Conservation (phyloP, 345 rosid species). For the Gossypium raimondii region DNA sequence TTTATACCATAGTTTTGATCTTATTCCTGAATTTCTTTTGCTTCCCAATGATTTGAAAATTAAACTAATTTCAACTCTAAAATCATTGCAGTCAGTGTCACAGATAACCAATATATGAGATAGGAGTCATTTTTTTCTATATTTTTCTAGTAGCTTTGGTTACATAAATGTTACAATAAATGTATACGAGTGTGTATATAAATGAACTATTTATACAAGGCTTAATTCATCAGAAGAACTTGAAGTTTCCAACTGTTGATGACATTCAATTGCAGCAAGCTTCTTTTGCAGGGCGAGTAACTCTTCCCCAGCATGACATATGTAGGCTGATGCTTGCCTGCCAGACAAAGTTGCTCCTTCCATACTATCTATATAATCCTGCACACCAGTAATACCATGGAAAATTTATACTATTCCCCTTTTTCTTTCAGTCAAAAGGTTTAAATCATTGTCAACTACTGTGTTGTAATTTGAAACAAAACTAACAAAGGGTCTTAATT, state of each 20-base stretch:
- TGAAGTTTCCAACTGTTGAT: constrained; percentile 16
- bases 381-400: constrained; percentile 13
- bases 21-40: too few species aligned
- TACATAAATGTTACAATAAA: background rate
- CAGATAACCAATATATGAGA: background rate
- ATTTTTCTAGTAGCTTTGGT: background rate
- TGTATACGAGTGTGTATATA: background rate
- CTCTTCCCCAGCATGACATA: constrained; percentile 82
- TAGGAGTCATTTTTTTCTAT: background rate
- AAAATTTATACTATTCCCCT: background rate
- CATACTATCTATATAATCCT: constrained; percentile 99
- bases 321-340: constrained; percentile 83
- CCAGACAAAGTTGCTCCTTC: constrained; percentile 97
- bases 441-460: background rate
- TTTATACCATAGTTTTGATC: too few species aligned
- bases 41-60: background rate
- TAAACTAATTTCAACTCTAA: background rate
- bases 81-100: background rate
- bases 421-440: background rate
- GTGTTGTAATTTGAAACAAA: background rate
- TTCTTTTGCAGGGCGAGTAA: constrained; percentile 62
- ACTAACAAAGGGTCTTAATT: background rate
- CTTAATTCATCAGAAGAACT: constrained; percentile 53
- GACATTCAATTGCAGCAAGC: constrained; percentile 38
- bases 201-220: constrained; percentile 39